phyloP scores from a whole-genome alignment of 306 rosid genomes.

The Sicyos baderoa region DNA sequence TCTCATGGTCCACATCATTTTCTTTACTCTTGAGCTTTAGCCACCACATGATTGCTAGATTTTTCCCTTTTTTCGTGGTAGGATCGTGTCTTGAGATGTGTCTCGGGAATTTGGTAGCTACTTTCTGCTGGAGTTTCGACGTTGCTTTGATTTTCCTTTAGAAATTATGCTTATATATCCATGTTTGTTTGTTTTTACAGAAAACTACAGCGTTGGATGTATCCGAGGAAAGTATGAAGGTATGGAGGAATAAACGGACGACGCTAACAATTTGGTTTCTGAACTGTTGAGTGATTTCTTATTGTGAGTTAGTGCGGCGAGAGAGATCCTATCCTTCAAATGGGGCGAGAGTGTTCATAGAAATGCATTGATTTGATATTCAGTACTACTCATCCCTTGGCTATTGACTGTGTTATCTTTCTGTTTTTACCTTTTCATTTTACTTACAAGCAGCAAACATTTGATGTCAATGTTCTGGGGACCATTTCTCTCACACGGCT shows the following conservation, averaged over 20 bases:
- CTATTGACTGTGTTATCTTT: background rate
- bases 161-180: background rate
- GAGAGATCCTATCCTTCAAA: too few species aligned
- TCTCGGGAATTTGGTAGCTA: background rate
- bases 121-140: background rate
- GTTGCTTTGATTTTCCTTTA: background rate
- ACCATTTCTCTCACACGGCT: conserved; percentile 75
- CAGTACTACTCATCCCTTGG: too few species aligned
- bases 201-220: conserved; percentile 17
- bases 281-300: background rate
- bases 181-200: conserved; percentile 6
- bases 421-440: conserved; percentile 1
- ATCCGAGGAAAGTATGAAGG: conserved; percentile 19
- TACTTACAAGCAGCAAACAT: conserved; percentile 51
- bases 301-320: background rate
- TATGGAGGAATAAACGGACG: conserved; percentile 4
- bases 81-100: background rate
- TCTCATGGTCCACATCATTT: background rate
- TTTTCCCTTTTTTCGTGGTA: background rate
- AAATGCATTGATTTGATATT: background rate
- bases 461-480: conserved; percentile 84
- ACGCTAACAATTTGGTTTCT: background rate
- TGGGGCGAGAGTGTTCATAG: background rate
- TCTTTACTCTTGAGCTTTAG: background rate
- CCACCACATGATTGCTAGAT: background rate